phyloP scores from a whole-genome alignment of 2,329 filamentous ascomycete species.

The Cladosporium cucumerinum region DNA sequence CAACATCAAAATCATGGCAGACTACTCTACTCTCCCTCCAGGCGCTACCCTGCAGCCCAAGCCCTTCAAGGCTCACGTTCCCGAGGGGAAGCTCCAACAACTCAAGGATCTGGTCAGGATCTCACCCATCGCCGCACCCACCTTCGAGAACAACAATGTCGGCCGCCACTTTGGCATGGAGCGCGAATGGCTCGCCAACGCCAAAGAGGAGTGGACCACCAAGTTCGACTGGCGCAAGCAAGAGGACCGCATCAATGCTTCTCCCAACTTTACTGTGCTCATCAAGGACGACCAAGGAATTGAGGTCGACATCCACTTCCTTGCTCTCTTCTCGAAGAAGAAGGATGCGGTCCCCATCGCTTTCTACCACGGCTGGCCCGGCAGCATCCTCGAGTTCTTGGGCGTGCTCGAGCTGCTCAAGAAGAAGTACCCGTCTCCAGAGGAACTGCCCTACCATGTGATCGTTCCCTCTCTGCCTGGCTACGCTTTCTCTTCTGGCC shows the following conservation, averaged over 20 bases:
- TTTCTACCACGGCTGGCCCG: constrained; percentile 39
- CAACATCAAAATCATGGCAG: constrained; percentile 19
- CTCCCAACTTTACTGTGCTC: constrained; percentile 49
- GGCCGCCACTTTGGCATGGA: constrained; percentile 44
- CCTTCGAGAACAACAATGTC: constrained; percentile 47
- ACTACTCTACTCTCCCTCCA: constrained; percentile 33
- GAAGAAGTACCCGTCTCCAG: constrained; percentile 43
- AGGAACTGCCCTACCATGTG: constrained; percentile 54
- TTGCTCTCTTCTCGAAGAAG: constrained; percentile 52
- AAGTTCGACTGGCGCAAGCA: constrained; percentile 40
- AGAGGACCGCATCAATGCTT: constrained; percentile 46
- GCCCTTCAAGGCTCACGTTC: constrained; percentile 44
- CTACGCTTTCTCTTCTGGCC: constrained; percentile 47
- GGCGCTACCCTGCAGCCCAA: constrained; percentile 37
- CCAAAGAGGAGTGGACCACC: constrained; percentile 36
- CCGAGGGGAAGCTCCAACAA: constrained; percentile 44
- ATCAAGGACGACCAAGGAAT: constrained; percentile 41
- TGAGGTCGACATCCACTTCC: constrained; percentile 50
- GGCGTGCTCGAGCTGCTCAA: constrained; percentile 30
- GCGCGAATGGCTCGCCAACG: constrained; percentile 45
- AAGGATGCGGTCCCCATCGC: constrained; percentile 37
- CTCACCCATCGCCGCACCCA: constrained; percentile 48
- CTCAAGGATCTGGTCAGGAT: constrained; percentile 48
- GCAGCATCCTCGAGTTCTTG: constrained; percentile 35
- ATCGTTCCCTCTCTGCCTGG: constrained; percentile 54